phyloP scores from a whole-genome alignment of 306 rosid species.

The Prunus kanzakura region DNA sequence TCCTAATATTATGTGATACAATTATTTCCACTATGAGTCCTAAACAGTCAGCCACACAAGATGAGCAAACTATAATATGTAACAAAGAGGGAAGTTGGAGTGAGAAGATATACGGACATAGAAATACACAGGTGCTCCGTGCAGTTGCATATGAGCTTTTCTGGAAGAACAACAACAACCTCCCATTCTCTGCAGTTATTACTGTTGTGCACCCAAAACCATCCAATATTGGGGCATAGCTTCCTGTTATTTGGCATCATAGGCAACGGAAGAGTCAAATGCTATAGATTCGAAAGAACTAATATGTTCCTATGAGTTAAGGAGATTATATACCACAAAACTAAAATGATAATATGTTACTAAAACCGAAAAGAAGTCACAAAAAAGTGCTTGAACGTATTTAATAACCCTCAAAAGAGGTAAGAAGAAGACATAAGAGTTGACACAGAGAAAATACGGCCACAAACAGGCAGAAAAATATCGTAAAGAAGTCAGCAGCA shows the following conservation, averaged over 20 bases:
- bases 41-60: conserved; percentile 15
- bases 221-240: conserved; percentile 23
- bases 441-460: background rate
- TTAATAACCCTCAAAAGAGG: background rate
- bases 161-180: conserved; percentile 86
- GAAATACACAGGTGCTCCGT: conserved; percentile 69
- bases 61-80: background rate
- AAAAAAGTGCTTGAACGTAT: background rate
- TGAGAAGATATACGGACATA: conserved; percentile 55
- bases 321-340: background rate
- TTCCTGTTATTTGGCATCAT: conserved; percentile 32
- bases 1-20: background rate
- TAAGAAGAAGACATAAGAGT: conserved; percentile 5
- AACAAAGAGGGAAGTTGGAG: conserved; percentile 2
- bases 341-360: background rate
- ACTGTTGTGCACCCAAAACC: conserved; percentile 34
- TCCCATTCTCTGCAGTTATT: conserved; percentile 55
- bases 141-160: conserved; percentile 64
- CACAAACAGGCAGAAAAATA: background rate
- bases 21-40: background rate
- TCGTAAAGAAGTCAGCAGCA: background rate
- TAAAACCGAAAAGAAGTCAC: background rate
- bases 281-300: conserved; percentile 2
- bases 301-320: conserved; percentile 16
- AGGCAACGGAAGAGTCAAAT: conserved; percentile 12